Conservation (phyloP, 768 basidiomycete species). For the Trametes cingulata region DNA sequence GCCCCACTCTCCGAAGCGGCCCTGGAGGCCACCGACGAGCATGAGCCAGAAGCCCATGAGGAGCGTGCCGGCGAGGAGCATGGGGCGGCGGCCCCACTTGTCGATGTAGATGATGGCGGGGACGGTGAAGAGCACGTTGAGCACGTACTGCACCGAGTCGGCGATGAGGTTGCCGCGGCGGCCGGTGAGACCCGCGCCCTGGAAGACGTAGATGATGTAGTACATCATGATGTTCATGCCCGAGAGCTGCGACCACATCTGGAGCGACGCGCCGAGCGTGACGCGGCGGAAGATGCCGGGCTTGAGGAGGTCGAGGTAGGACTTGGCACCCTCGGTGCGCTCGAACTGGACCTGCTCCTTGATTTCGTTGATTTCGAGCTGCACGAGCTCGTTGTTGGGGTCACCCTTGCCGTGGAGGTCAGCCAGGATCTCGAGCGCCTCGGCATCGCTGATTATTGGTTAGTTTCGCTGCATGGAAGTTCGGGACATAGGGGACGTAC, state of each 20-base stretch:
- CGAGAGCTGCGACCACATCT: conserved; percentile 78
- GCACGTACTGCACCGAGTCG: conserved; percentile 59
- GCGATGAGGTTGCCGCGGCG: conserved; percentile 75
- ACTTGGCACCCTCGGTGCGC: conserved; percentile 69
- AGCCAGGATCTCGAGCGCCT: conserved; percentile 71
- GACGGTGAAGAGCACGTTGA: conserved; percentile 43
- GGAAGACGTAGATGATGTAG: conserved; percentile 67
- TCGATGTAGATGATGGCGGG: conserved; percentile 67
- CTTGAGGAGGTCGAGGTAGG: conserved; percentile 65
- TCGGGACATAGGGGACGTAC: conserved; percentile 29
- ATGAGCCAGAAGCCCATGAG: conserved; percentile 77
- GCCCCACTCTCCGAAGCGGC: conserved; percentile 64
- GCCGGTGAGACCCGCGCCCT: conserved; percentile 76
- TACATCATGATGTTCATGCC: conserved; percentile 89
- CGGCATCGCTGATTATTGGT: conserved; percentile 42
- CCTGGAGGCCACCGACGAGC: conserved; percentile 78
- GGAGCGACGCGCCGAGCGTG: conserved; percentile 64
- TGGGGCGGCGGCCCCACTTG: conserved; percentile 76
- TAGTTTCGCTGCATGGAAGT: no score
- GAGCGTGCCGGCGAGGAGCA: conserved; percentile 64
- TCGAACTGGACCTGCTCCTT: conserved; percentile 56
- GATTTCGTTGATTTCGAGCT: conserved; percentile 73
- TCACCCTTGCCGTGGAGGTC: conserved; percentile 74
- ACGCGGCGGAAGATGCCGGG: conserved; percentile 71
- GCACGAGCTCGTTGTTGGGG: conserved; percentile 57